phyloP scores from a whole-genome alignment of 768 basidiomycete genomes.

The Panus rudis region DNA sequence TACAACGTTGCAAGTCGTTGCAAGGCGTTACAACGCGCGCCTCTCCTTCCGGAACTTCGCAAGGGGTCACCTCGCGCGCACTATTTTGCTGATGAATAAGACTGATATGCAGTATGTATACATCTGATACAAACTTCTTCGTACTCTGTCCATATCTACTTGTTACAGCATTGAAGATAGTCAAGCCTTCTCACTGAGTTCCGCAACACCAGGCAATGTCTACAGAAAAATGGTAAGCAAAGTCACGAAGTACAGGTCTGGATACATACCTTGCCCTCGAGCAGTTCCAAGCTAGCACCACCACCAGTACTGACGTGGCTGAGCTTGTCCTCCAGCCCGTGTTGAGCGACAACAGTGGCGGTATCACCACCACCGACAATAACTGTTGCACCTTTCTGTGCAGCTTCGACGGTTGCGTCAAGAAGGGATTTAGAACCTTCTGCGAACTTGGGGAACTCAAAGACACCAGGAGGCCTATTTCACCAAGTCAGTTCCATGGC shows the following conservation, averaged over 20 bases:
- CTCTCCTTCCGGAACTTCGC: too few species aligned
- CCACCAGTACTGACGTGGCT: conserved; percentile 97
- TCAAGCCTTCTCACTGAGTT: conserved; percentile 84
- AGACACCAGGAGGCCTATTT: conserved; percentile 88
- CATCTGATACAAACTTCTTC: conserved; percentile 1
- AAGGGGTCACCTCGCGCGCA: too few species aligned
- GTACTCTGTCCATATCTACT: conserved; percentile 3
- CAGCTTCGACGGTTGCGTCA: conserved; percentile 81
- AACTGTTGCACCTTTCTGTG: conserved; percentile 78
- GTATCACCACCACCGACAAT: conserved; percentile 96
- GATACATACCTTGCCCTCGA: conserved; percentile 87
- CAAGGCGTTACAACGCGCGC: too few species aligned
- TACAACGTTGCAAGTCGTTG: too few species aligned
- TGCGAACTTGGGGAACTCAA: conserved; percentile 92
- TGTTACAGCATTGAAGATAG: conserved; percentile 14
- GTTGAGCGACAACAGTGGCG: conserved; percentile 91
- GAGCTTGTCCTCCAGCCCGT: conserved; percentile 76
- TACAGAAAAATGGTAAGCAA: conserved; percentile 21
- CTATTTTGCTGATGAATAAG: too few species aligned
- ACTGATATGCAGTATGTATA: too few species aligned
- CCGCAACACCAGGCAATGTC: conserved; percentile 88
- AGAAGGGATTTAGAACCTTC: conserved; percentile 79
- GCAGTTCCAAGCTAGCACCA: conserved; percentile 86
- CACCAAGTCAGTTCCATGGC: background rate
- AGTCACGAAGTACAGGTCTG: background rate